A percentile compares a stretch with the other conserved stretches of the same genome.
These are phyloP conservation scores for Mycosarcoma maydis DNA, from an alignment of 1,284 basidiomycete genomes.

Conservation along the genomic window DNA sequence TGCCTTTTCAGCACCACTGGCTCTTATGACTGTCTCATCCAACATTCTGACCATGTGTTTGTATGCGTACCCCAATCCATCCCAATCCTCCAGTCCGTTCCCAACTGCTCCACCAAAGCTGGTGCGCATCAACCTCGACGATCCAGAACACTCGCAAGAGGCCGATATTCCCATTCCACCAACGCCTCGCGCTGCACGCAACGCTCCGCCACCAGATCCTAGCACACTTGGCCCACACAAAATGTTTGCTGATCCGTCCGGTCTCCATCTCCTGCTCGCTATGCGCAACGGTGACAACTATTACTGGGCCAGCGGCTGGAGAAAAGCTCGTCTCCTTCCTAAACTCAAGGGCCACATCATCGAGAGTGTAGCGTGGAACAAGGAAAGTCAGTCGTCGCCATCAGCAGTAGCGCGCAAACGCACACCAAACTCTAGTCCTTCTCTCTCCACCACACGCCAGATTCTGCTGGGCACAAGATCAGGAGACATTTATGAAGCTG, in stretches of 20 bases:
- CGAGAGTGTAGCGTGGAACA: conserved; percentile 92
- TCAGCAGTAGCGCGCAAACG: conserved; percentile 9
- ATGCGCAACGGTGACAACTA: conserved; percentile 90
- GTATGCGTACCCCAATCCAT: conserved; percentile 41
- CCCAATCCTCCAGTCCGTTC: conserved; percentile 18
- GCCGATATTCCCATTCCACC: conserved; percentile 60
- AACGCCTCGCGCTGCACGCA: conserved; percentile 42
- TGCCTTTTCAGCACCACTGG: conserved; percentile 61
- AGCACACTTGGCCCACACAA: conserved; percentile 43
- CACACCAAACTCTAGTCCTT: conserved; percentile 4
- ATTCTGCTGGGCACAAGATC: conserved; percentile 81
- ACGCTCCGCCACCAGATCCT: conserved; percentile 48
- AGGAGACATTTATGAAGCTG: conserved; percentile 69
- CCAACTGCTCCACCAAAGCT: conserved; percentile 45
- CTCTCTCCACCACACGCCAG: conserved; percentile 73
- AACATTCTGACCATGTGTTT: conserved; percentile 65
- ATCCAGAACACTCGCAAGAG: conserved; percentile 58
- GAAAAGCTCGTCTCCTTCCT: conserved; percentile 51
- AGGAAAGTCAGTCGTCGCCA: not conserved
- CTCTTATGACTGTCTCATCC: conserved; percentile 55
- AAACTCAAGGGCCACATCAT: conserved; percentile 83
- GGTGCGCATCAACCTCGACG: conserved; percentile 64
- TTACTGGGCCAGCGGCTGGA: conserved; percentile 72
- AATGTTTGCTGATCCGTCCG: conserved; percentile 78
- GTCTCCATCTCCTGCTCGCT: conserved; percentile 85